Base-by-base conservation (phyloP, 352 stramenopile genomes). In the Plasmopara muralis region DNA sequence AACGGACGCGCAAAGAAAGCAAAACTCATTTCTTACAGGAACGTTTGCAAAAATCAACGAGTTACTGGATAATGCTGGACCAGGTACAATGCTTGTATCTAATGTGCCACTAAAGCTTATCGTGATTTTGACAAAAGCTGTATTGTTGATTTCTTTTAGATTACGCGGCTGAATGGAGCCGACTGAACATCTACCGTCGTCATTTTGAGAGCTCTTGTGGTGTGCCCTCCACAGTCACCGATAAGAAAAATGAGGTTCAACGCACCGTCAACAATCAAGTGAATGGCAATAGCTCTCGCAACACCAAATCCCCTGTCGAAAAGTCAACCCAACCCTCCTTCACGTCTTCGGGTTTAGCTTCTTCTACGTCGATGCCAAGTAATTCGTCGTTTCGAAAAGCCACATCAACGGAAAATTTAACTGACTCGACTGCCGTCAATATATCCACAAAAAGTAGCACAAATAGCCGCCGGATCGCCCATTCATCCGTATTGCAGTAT, bases 161-260 rank as follows among this genome's bases (percentile, higher is more conserved):
- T 9, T 89, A 72, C 43, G 70, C 75, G 12, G 72, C 74, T 9
- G 81, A 89, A 51, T 85, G 74, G 73, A 87, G 77, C 50, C 77
- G 72, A 43, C 46, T 91, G 30, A 91, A 91, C 49, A 76, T 89
- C 55, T 85, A 85, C 20, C 72, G 78, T 4, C 78, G 77, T 20
- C 77, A 91, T 49, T 88, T 91, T 55, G 81, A 91, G 65, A 85
- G 73, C 59, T 69, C 77, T 43, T 88, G 76, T 47, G 78, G 76
- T n/a, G 50, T 84, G 15, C 46, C 70, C 2, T 85, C 75, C 50
- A 79, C 66, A 5, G 65, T 71, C 10, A 78, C 74, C 16, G 64
- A 86, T 8, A 48, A 50, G 12, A 60, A 47, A 4, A 68, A 14
- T 18, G 57, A 68, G 41, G 12, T 50, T 18, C 48, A 63, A 49